These are phyloP conservation scores for Candida krabiensis DNA, from an alignment of 805 yeast genomes.

Conservation along the genomic window DNA sequence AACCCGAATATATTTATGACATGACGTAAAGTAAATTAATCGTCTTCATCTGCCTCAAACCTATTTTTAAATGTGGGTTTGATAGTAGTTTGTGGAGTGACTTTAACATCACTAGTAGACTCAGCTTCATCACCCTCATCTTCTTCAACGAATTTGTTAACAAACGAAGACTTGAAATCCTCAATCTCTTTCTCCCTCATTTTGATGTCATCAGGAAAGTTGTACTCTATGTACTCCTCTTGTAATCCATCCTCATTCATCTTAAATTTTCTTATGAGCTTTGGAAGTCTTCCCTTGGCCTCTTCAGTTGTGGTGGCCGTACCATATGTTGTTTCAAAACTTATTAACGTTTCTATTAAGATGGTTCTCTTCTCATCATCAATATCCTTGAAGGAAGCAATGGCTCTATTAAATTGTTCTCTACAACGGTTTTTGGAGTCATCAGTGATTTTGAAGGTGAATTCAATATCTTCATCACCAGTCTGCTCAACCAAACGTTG, in stretches of 20 bases:
- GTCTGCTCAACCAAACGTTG: conserved; percentile 20
- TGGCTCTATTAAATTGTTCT: conserved; percentile 54
- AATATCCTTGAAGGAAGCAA: conserved; percentile 40
- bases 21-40: too few relatives aligned
- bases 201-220: conserved; percentile 63
- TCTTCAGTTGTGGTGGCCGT: conserved; percentile 33
- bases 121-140: conserved; percentile 5
- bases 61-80: conserved; percentile 3
- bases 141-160: conserved; percentile 3
- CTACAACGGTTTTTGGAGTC: conserved; percentile 49
- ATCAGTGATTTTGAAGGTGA: conserved; percentile 51
- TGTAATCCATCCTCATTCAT: conserved; percentile 42
- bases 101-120: conserved; percentile 1
- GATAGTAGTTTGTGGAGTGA: neutral
- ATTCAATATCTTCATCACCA: conserved; percentile 43
- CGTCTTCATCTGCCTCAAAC: conserved; percentile 7
- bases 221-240: conserved; percentile 58
- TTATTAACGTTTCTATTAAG: conserved; percentile 59
- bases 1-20: too few relatives aligned
- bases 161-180: conserved; percentile 12
- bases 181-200: conserved; percentile 17
- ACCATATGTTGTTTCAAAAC: conserved; percentile 70
- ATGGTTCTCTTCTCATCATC: conserved; percentile 46
- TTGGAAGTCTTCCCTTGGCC: conserved; percentile 54
- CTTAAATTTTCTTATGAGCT: conserved; percentile 45